Percentiles rank a stretch among this genome's conserved stretches.
Conservation (phyloP, 2,329 filamentous ascomycete genomes). For the Epichloe baconii region DNA sequence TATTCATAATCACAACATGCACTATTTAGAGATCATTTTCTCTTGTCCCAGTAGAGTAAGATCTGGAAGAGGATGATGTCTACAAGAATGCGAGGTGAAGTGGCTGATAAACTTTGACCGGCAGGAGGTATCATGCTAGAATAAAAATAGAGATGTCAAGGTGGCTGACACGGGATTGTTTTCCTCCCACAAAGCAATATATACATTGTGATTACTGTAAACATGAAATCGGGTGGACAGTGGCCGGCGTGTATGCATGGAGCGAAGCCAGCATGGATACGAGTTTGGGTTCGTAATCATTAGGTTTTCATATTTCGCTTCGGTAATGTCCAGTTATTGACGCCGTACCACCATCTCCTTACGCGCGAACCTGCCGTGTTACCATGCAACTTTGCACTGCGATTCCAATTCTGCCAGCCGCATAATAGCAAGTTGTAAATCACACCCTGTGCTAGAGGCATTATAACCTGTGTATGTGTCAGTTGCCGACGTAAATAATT, state of each 20-base stretch:
- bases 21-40: not conserved
- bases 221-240: not conserved
- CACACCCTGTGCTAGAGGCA: slow-evolving; percentile 78
- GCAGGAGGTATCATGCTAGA: not conserved
- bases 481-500: not conserved
- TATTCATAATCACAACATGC: not conserved
- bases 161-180: not conserved
- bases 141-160: not conserved
- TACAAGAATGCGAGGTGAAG: not conserved
- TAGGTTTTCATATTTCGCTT: slow-evolving; percentile 25
- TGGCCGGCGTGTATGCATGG: not conserved
- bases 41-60: not conserved
- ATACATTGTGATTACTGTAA: not conserved
- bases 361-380: slow-evolving; percentile 62
- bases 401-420: slow-evolving; percentile 88
- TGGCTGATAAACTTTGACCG: too few relatives aligned
- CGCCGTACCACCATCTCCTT: slow-evolving; percentile 86
- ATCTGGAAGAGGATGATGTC: not conserved
- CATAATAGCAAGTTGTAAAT: slow-evolving; percentile 75
- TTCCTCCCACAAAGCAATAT: not conserved
- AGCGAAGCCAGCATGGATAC: not conserved
- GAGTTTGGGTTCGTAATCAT: not conserved
- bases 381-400: slow-evolving; percentile 62
- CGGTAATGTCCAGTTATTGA: slow-evolving; percentile 80
- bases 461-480: slow-evolving; percentile 47